Evolutionary conservation across 306 rosid species (phyloP).

Genomic region (Purshia tridentata): DNA sequence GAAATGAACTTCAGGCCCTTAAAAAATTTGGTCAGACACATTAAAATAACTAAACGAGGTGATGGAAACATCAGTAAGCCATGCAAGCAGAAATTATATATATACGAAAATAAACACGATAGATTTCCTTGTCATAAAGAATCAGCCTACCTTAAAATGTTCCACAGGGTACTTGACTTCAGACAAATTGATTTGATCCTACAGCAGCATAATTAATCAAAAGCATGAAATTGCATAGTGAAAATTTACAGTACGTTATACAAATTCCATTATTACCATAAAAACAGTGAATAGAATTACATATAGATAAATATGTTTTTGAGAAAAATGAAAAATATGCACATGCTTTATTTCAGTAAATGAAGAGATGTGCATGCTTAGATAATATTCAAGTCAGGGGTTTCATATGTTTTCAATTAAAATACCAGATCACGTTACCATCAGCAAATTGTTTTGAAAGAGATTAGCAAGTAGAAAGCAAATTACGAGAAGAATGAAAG

Average conservation of each 20-base stretch:
- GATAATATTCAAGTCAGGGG: too few relatives aligned
- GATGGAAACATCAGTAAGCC: neutral
- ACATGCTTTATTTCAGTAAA: too few relatives aligned
- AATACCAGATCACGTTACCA: too few relatives aligned
- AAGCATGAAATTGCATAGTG: neutral
- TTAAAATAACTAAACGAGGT: slow-evolving; percentile 7
- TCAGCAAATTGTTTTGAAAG: too few relatives aligned
- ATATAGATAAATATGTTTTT: neutral
- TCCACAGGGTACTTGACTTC: slow-evolving; percentile 77
- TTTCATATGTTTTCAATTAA: too few relatives aligned
- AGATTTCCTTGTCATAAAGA: neutral
- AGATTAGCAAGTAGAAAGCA: too few relatives aligned
- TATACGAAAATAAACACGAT: neutral
- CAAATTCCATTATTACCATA: neutral
- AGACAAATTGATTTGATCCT: slow-evolving; percentile 90
- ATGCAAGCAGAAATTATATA: neutral
- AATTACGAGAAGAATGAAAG: too few relatives aligned
- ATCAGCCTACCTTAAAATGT: slow-evolving; percentile 66
- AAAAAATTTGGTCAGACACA: neutral
- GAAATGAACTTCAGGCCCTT: neutral
- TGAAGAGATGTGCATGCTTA: too few relatives aligned
- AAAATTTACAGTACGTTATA: neutral
- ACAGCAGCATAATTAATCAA: slow-evolving; percentile 32
- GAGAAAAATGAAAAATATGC: too few relatives aligned
- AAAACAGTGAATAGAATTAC: neutral